Evolutionary conservation across 495 filamentous ascomycete genomes (phyloP), one percentile per base, ranked within the genome.

Genomic region (Aspergillus taichungensis): DNA sequence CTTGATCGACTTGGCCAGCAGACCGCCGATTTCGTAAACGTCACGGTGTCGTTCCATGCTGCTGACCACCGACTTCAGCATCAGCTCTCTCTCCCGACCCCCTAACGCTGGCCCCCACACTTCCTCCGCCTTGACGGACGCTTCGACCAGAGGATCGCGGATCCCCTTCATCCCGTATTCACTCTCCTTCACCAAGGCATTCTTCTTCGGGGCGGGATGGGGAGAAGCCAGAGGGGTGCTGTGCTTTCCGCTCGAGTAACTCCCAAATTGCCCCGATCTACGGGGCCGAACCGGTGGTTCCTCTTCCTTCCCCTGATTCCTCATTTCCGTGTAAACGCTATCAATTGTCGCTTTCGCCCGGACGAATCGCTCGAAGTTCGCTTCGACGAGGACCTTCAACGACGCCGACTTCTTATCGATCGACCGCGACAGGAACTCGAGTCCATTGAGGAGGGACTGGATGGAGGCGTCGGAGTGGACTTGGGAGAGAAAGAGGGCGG

Each of bases 391-490:
- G 1, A 94, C 85, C 61, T 98, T 98, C 31, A 98, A 67, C 5
- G 88, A 94, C 0, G 89, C 92, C 1, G 89, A 95, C 57, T 98
- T 98, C 59, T 97, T 87, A 53, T 97, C 92, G 52, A 98, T 98
- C 0, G 90, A 95, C 40, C 73, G 74, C 5, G 87, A 88, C 4
- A 98, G 76, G 37, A 83, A 77, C 32, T 92, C 82, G 8, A 97
- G 76, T 3, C 92, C 92, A 18, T 78, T 69, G 12, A 92, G 72
- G 3, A 98, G 72, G 11, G 80, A 75, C 44, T 90, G 72, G 0
- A 88, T 94, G 30, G 88, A 87, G 29, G 82, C 90, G 28, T 78
- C 76, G 34, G 82, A 79, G 62, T 98, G 94, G 42, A 88, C 87
- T 56, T 96, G 87, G 1, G 89, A 88, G 6, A 98, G 77, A 58